Percentiles rank a stretch among this genome's conserved stretches.
Evolutionary conservation across 1,284 basidiomycete species (phyloP).

Genomic region (Cryptococcus sp.): DNA sequence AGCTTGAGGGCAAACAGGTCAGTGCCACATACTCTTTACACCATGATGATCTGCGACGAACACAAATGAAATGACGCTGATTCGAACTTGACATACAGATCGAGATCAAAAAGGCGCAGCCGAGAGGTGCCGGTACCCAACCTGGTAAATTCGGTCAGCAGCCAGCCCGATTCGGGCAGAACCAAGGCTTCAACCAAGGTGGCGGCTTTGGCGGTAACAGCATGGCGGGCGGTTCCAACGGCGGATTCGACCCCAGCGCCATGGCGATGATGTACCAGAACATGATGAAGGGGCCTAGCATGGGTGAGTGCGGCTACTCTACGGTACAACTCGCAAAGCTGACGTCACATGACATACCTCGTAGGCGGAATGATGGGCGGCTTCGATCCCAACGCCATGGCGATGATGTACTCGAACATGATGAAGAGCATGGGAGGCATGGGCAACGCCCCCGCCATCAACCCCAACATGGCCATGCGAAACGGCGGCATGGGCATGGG

Average conservation of each 20-base stretch:
- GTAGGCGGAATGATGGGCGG: slow-evolving; percentile 38
- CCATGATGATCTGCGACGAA: background rate
- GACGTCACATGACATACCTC: too few species aligned
- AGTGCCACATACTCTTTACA: too few species aligned
- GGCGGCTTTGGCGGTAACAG: slow-evolving; percentile 53
- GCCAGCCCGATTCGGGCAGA: slow-evolving; percentile 16
- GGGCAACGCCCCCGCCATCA: slow-evolving; percentile 50
- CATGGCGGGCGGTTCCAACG: slow-evolving; percentile 29
- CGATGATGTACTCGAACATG: slow-evolving; percentile 60
- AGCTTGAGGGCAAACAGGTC: slow-evolving; percentile 89
- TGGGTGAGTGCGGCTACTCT: slow-evolving; percentile 22
- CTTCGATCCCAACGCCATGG: slow-evolving; percentile 59
- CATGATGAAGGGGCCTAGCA: slow-evolving; percentile 53
- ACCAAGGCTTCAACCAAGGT: slow-evolving; percentile 36
- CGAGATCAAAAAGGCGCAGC: slow-evolving; percentile 91
- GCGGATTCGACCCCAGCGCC: slow-evolving; percentile 56
- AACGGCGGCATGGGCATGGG: slow-evolving; percentile 25
- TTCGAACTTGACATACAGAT: slow-evolving; percentile 61
- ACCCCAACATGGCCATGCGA: slow-evolving; percentile 48
- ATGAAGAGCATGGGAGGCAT: slow-evolving; percentile 47
- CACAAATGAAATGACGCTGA: background rate
- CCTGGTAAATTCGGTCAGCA: slow-evolving; percentile 36
- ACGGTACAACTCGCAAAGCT: background rate
- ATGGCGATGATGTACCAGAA: slow-evolving; percentile 61
- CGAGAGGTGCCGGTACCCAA: slow-evolving; percentile 58